Conservation (phyloP, 2,329 filamentous ascomycete genomes). For the Fusarium sambucinum region DNA sequence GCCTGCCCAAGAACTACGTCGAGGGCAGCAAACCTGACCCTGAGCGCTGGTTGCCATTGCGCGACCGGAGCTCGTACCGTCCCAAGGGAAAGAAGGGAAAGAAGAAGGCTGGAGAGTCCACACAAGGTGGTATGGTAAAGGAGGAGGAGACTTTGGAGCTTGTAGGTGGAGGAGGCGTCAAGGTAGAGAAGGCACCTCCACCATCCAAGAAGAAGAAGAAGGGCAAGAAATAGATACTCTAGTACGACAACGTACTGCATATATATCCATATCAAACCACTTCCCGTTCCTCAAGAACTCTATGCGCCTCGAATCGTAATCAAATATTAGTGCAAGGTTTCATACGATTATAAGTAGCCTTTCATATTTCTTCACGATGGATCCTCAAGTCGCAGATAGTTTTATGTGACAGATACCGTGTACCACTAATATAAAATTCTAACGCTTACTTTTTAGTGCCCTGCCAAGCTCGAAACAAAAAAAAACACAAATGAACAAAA, state of each 20-base stretch:
- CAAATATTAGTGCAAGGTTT: neutral
- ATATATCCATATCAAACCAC: conserved; percentile 1
- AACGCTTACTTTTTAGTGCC: conserved; percentile 45
- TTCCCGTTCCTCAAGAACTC: neutral
- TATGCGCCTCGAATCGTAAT: neutral
- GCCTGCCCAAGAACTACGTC: conserved; percentile 79
- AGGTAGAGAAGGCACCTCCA: conserved; percentile 69
- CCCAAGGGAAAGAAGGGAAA: conserved; percentile 94
- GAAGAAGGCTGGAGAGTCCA: conserved; percentile 81
- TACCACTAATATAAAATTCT: conserved; percentile 39
- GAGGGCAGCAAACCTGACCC: conserved; percentile 85
- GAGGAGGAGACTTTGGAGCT: conserved; percentile 77
- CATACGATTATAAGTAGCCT: neutral
- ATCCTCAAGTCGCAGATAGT: neutral
- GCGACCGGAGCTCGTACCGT: conserved; percentile 87
- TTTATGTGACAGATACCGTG: neutral
- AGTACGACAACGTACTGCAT: conserved; percentile 5
- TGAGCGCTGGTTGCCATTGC: conserved; percentile 92
- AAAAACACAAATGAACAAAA: conserved; percentile 38
- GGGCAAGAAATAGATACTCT: conserved; percentile 62
- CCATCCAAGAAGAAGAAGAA: conserved; percentile 64
- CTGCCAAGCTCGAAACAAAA: conserved; percentile 25
- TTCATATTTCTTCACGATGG: neutral
- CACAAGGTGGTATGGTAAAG: conserved; percentile 85
- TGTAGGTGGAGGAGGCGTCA: conserved; percentile 73